Evolutionary conservation across 345 rosid species (phyloP).

Genomic region (Viola odorata): DNA sequence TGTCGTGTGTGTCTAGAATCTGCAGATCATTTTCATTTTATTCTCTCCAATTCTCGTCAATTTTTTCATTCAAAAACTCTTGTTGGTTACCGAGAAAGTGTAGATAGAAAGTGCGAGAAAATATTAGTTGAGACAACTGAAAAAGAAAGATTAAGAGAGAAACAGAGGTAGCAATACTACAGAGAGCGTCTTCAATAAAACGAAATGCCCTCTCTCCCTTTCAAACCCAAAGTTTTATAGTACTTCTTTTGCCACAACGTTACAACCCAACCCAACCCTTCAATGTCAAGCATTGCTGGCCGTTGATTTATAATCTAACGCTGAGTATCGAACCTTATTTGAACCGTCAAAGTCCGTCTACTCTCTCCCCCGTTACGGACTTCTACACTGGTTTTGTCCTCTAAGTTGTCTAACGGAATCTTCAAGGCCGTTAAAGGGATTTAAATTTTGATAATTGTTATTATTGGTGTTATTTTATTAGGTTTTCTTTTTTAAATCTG

Average conservation of each 20-base stretch:
- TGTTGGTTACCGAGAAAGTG: conserved; percentile 29
- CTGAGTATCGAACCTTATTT: conserved; percentile 1
- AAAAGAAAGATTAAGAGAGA: conserved; percentile 1
- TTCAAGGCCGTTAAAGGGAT: conserved; percentile 2
- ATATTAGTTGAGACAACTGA: conserved; percentile 18
- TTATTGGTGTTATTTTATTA: not conserved
- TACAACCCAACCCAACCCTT: conserved; percentile 9
- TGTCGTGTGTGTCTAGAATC: conserved; percentile 2
- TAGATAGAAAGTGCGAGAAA: conserved; percentile 27
- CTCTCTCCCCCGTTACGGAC: conserved; percentile 6
- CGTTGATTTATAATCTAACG: conserved; percentile 28
- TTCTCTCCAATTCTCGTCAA: conserved; percentile 8
- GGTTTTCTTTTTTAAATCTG: not conserved
- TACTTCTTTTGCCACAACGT: conserved; percentile 7
- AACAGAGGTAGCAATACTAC: conserved; percentile 5
- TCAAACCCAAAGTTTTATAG: conserved; percentile 15
- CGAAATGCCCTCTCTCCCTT: conserved; percentile 20
- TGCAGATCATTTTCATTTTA: conserved; percentile 29
- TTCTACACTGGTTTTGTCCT: not conserved
- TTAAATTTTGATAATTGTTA: not conserved
- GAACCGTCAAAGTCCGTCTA: conserved; percentile 20
- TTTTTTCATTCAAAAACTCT: not conserved
- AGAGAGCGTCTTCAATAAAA: conserved; percentile 15
- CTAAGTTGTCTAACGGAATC: conserved; percentile 27
- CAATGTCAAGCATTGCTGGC: conserved; percentile 6